phyloP scores from a whole-genome alignment of 441 rosid genomes.

The Cnidoscolus chayamansa region DNA sequence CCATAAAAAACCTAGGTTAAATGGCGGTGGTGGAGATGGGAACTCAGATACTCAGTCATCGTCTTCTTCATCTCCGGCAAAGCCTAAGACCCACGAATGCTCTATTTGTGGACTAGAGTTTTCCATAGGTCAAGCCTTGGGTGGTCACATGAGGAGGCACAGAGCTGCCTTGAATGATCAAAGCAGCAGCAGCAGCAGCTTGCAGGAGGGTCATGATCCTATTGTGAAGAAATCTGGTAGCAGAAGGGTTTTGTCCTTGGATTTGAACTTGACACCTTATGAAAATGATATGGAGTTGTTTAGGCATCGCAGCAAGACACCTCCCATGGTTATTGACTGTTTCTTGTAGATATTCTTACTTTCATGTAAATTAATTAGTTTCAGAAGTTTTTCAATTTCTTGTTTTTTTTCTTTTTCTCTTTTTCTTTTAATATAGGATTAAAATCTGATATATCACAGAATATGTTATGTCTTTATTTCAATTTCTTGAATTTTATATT shows the following conservation, averaged over 20 bases:
- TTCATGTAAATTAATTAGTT: neutral
- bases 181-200: too few relatives aligned
- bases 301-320: constrained; percentile 27
- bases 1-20: constrained; percentile 69
- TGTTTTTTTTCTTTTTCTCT: constrained; percentile 11
- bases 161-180: constrained; percentile 35
- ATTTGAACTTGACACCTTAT: constrained; percentile 64
- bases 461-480: too few relatives aligned
- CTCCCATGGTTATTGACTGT: constrained; percentile 35
- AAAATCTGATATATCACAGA: too few relatives aligned
- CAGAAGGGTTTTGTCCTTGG: constrained; percentile 47
- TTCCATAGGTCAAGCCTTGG: constrained; percentile 84
- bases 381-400: neutral
- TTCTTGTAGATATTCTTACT: constrained; percentile 23
- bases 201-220: too few relatives aligned
- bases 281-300: constrained; percentile 56
- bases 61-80: constrained; percentile 13
- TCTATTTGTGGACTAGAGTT: constrained; percentile 87
- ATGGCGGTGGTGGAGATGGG: constrained; percentile 16
- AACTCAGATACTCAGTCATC: constrained; percentile 22
- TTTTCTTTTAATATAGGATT: neutral
- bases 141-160: constrained; percentile 96
- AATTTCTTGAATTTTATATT: too few relatives aligned
- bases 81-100: constrained; percentile 74
- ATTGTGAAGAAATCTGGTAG: constrained; percentile 43